Evolutionary conservation across 495 filamentous ascomycete species (phyloP).

Genomic region (Haplographium delicatum): DNA sequence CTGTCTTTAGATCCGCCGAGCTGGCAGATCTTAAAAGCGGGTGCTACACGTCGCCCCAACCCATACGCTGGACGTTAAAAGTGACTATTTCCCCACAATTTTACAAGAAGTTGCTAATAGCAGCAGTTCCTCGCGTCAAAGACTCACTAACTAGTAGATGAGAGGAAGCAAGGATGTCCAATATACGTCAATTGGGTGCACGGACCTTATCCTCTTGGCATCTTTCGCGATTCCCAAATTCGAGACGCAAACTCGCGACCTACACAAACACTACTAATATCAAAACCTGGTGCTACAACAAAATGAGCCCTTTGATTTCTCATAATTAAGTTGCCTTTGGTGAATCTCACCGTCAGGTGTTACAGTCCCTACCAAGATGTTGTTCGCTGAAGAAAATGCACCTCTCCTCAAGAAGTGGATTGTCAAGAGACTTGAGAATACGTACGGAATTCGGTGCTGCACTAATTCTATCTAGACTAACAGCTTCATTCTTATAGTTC

Average conservation of each 20-base stretch:
- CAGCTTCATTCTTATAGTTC: slow-evolving; percentile 48
- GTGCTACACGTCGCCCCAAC: no score
- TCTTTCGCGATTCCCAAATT: no score
- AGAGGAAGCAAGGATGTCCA: no score
- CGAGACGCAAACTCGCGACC: background rate
- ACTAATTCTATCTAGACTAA: background rate
- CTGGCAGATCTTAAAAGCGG: no score
- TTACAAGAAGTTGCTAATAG: no score
- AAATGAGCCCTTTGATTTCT: background rate
- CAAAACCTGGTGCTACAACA: background rate
- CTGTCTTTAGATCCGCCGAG: no score
- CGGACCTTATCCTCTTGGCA: no score
- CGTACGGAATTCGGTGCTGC: slow-evolving; percentile 44
- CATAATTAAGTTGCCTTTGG: background rate
- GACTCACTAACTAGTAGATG: no score
- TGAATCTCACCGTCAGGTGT: background rate
- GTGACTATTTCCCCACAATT: no score
- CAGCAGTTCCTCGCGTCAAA: no score
- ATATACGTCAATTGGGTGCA: no score
- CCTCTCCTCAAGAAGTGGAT: slow-evolving; percentile 80
- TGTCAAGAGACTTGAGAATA: slow-evolving; percentile 82
- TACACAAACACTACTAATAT: background rate
- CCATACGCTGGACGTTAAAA: no score
- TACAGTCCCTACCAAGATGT: slow-evolving; percentile 44
- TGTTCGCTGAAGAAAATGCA: slow-evolving; percentile 72